Percentiles rank a stretch among this genome's conserved stretches.
Conservation (phyloP, 1,284 basidiomycete species). For the Exobasidium cylindrosporum region DNA sequence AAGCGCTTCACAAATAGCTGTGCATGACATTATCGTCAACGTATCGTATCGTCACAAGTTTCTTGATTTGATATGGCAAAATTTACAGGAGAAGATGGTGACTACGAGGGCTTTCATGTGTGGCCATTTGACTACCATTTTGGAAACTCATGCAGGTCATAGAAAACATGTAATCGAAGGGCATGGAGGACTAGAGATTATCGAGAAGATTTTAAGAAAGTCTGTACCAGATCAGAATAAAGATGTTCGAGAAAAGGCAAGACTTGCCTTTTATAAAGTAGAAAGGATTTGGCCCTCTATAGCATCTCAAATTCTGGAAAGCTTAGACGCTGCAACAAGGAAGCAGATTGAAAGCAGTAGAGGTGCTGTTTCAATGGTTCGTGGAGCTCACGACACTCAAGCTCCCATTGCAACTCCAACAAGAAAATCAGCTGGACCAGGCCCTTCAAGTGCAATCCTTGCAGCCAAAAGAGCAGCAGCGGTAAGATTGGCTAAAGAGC, state of each 20-base stretch:
- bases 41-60: constrained; percentile 69
- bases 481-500: constrained; percentile 28
- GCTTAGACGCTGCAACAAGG: constrained; percentile 68
- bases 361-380: background rate
- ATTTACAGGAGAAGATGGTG: constrained; percentile 77
- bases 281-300: constrained; percentile 71
- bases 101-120: constrained; percentile 70
- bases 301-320: constrained; percentile 65
- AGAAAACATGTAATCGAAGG: constrained; percentile 50
- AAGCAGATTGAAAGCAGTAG: constrained; percentile 66
- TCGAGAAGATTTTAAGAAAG: constrained; percentile 69
- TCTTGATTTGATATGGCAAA: constrained; percentile 70
- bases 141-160: constrained; percentile 48
- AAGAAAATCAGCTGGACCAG: background rate
- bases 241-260: constrained; percentile 70
- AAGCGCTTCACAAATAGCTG: constrained; percentile 75
- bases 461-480: constrained; percentile 50
- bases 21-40: constrained; percentile 68
- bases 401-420: constrained; percentile 4
- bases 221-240: constrained; percentile 76
- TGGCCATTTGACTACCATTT: constrained; percentile 50
- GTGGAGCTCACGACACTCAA: background rate
- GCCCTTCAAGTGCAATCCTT: constrained; percentile 42
- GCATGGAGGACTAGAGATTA: constrained; percentile 60
- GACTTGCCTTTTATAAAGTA: constrained; percentile 78